These are phyloP conservation scores for Pyropia haitanensis DNA, from an alignment of 23 red algal genomes.

Conservation along the genomic window DNA sequence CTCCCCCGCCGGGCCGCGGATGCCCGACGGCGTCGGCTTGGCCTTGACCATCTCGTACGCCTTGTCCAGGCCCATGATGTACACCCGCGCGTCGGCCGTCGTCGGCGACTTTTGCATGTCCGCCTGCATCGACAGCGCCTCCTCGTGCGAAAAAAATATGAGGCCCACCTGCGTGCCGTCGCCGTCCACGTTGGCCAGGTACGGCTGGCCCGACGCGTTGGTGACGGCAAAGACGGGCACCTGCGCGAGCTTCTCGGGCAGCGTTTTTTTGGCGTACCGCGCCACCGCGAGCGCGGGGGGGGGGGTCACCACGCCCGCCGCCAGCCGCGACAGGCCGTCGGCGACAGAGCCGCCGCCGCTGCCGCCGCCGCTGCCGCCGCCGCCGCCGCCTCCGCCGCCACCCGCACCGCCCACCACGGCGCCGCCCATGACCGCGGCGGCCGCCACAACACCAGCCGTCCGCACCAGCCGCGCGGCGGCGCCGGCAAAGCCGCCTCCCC, in stretches of 20 bases:
- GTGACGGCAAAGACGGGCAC: slow-evolving; percentile 97
- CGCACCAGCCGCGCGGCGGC: no score
- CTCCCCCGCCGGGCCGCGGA: slow-evolving; percentile 66
- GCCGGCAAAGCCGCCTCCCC: no score
- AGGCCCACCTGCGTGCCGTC: slow-evolving; percentile 75
- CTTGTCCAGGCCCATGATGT: slow-evolving; percentile 92
- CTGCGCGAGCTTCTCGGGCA: slow-evolving; percentile 86
- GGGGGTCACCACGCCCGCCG: no score
- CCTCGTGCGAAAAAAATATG: slow-evolving; percentile 86
- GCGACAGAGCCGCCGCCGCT: background rate
- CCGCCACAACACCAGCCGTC: no score
- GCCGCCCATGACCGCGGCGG: no score
- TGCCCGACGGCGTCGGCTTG: slow-evolving; percentile 70
- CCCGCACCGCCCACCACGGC: no score
- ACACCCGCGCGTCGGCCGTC: slow-evolving; percentile 76
- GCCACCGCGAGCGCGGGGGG: slow-evolving; percentile 36
- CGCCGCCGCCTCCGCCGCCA: background rate
- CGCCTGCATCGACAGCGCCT: slow-evolving; percentile 77
- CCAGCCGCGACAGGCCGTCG: no score
- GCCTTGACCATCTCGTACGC: slow-evolving; percentile 98
- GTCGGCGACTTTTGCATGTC: slow-evolving; percentile 80
- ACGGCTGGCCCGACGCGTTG: slow-evolving; percentile 92
- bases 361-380: background rate
- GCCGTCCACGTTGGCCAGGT: slow-evolving; percentile 81
- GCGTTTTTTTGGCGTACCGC: slow-evolving; percentile 60